Percentiles rank a stretch among this genome's conserved stretches.
These are phyloP conservation scores for Chrysanthemum lavandulifolium DNA, from an alignment of 129 eudicot species.

Conservation along the genomic window DNA sequence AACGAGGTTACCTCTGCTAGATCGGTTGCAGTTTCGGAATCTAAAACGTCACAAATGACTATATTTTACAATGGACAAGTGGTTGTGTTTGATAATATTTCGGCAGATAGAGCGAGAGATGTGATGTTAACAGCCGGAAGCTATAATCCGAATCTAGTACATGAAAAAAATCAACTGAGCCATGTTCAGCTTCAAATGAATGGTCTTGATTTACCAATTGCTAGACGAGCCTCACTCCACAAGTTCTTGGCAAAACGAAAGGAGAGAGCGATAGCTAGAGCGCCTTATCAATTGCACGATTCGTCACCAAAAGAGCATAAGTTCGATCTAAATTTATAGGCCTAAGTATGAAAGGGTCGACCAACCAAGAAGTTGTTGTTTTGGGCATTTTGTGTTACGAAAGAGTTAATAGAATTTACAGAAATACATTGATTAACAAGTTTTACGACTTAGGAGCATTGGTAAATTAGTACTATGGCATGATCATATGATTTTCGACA, in stretches of 20 bases:
- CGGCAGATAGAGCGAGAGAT: constrained; percentile 44
- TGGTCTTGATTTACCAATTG: constrained; percentile 54
- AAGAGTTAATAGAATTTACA: neutral
- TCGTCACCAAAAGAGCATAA: constrained; percentile 16
- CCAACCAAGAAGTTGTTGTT: neutral
- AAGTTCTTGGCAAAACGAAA: constrained; percentile 69
- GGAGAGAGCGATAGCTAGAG: constrained; percentile 46
- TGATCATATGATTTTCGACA: too few species aligned
- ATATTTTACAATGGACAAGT: constrained; percentile 64
- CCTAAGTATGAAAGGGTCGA: too few species aligned
- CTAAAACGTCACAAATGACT: constrained; percentile 51
- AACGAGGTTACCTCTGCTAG: constrained; percentile 23
- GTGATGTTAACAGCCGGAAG: constrained; percentile 37
- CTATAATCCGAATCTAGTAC: too few species aligned
- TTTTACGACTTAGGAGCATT: too few species aligned
- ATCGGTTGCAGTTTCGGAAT: constrained; percentile 17
- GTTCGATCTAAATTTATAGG: constrained; percentile 48
- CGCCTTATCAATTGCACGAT: constrained; percentile 35
- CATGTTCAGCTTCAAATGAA: constrained; percentile 3
- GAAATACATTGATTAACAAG: too few species aligned
- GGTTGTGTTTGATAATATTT: constrained; percentile 52
- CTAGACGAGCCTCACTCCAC: constrained; percentile 61
- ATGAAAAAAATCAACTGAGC: neutral
- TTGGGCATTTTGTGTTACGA: neutral
- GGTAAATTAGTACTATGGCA: too few species aligned